Base-by-base conservation (phyloP, 768 basidiomycete species). In the Tulasnella sp. region DNA sequence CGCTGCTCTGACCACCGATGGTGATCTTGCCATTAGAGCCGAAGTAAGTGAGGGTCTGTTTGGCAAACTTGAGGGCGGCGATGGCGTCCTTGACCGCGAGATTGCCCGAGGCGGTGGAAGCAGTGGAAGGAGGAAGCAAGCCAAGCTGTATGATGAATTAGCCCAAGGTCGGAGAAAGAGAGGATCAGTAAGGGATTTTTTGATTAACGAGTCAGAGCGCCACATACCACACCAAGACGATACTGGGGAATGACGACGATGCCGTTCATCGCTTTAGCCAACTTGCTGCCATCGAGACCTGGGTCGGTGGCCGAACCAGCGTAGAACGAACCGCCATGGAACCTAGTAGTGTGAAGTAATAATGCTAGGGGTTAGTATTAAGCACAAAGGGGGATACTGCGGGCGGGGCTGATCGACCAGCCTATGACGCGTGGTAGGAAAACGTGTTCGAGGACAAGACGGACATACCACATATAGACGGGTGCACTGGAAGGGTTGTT, bases 191-290 rank as follows among this genome's bases (percentile, higher is more conserved):
- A 6, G 6, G 2, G 37, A 37, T 2, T 2, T 6, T 42, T 42
- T 42, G 8, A 3, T 42, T 1, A 42, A 42, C 80, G 72, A 34
- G 46, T 14, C 34, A 16, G 44, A 40, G 20, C 48, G 60, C 80
- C 75, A 87, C 92, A 82, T 84, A 94, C 91, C 80, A 90, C 90
- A 72, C 93, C 95, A n/a, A 94, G 88, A 76, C 96, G 91, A 84
- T 96, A 96, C 84, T 96, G 95, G 40, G 95, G 87, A 22, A 94
- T 92, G 11, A 92, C 92, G 24, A 96, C 94, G 79, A 96, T 92
- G 7, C 94, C 92, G 73, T 91, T 88, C 8, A 93, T 93, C 0
- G 90, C 89, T 37, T 89, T 83, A 0, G 95, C 94, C 22, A 96
- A 89, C 6, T 88, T 90, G 9, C 93, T 92, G 1, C 94, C 95